These are phyloP conservation scores for Neohortaea acidophila DNA, from an alignment of 495 filamentous ascomycete genomes.

Conservation along the genomic window DNA sequence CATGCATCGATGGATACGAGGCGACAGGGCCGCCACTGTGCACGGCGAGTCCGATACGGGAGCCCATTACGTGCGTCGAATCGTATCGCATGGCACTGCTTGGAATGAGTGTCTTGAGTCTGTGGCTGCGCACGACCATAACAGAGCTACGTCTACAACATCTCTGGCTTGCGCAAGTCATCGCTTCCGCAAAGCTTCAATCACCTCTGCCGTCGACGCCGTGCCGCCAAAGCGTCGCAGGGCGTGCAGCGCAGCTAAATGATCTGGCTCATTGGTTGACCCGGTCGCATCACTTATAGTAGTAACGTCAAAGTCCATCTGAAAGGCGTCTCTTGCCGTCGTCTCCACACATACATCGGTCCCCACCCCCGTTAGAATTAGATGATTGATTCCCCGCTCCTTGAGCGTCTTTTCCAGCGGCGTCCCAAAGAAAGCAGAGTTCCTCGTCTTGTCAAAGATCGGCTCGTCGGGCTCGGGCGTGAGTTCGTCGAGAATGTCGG, in stretches of 20 bases:
- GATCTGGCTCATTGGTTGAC: conserved; percentile 8
- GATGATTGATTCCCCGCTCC: conserved; percentile 17
- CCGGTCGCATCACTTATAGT: conserved; percentile 20
- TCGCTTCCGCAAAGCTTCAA: conserved; percentile 4
- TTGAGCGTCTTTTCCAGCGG: conserved; percentile 13
- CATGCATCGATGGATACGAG: no score
- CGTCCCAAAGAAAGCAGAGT: conserved; percentile 18
- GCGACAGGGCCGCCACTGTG: no score
- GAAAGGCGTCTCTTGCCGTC: conserved; percentile 19
- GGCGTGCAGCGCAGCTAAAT: conserved; percentile 11
- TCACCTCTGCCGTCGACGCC: conserved; percentile 2
- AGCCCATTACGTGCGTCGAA: no score
- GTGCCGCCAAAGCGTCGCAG: not conserved
- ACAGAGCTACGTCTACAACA: no score
- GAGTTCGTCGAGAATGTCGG: conserved; percentile 15
- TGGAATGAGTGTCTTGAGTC: no score
- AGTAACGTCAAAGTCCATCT: conserved; percentile 12
- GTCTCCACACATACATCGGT: conserved; percentile 22
- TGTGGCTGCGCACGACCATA: no score
- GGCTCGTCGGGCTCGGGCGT: conserved; percentile 13
- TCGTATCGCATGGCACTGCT: no score
- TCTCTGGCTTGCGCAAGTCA: no score
- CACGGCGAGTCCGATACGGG: no score
- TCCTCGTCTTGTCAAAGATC: conserved; percentile 19
- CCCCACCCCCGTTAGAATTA: conserved; percentile 19